Percentiles rank a stretch among this genome's conserved stretches.
Conservation (phyloP, 441 rosid genomes). For the Macaranga tanarius region DNA sequence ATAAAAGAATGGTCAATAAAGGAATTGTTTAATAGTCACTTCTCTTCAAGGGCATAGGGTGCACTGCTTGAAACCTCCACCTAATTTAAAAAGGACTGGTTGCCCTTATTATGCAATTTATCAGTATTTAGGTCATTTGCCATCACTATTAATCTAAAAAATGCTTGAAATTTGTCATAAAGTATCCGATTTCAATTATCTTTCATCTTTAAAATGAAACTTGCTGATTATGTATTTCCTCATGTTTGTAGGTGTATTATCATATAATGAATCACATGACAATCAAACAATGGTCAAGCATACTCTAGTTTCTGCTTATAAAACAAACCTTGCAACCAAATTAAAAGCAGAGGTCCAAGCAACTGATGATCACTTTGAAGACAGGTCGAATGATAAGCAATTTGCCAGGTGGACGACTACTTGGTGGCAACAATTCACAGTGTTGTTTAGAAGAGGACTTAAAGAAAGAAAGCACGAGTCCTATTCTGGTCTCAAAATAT, state of each 20-base stretch:
- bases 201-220: no score
- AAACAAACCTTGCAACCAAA: constrained; percentile 30
- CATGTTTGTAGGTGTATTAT: constrained; percentile 35
- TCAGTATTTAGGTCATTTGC: no score
- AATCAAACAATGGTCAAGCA: constrained; percentile 27
- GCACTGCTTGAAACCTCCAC: no score
- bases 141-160: no score
- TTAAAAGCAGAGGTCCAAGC: constrained; percentile 38
- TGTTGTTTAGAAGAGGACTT: constrained; percentile 45
- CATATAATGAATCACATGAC: constrained; percentile 32
- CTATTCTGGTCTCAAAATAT: constrained; percentile 38
- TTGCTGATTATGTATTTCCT: no score
- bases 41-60: no score
- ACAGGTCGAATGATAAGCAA: constrained; percentile 28
- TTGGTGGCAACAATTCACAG: constrained; percentile 60
- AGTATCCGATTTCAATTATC: no score
- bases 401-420: constrained; percentile 41
- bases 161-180: no score
- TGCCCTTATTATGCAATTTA: no score
- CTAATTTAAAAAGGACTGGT: no score
- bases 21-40: no score
- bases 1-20: no score
- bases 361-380: constrained; percentile 20
- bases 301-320: constrained; percentile 35
- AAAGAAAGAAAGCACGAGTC: constrained; percentile 48